phyloP scores from a whole-genome alignment of 805 yeast species.

The Ogataea pini region DNA sequence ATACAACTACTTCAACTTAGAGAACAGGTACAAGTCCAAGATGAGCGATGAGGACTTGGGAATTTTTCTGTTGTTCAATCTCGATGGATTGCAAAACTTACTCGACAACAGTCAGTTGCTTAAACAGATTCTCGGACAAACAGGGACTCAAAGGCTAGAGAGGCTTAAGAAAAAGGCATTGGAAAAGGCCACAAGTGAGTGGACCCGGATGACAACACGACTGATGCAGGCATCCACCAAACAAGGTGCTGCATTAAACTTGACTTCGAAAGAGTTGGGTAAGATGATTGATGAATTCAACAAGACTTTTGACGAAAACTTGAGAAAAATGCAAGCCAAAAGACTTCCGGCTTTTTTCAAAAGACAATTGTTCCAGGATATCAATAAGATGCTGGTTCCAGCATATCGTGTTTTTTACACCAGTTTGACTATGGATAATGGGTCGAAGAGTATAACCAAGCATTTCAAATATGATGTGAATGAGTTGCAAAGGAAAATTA shows the following conservation, averaged over 20 bases:
- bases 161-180: slow-evolving; percentile 72
- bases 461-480: slow-evolving; percentile 64
- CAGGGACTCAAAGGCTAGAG: slow-evolving; percentile 64
- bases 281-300: slow-evolving; percentile 62
- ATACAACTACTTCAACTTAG: slow-evolving; percentile 64
- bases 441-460: slow-evolving; percentile 68
- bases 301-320: slow-evolving; percentile 76
- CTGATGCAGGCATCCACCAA: slow-evolving; percentile 80
- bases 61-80: slow-evolving; percentile 66
- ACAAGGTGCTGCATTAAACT: slow-evolving; percentile 45
- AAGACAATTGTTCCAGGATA: slow-evolving; percentile 66
- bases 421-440: slow-evolving; percentile 68
- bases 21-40: slow-evolving; percentile 51
- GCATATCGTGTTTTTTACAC: slow-evolving; percentile 84
- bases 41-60: slow-evolving; percentile 59
- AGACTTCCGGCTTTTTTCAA: slow-evolving; percentile 44
- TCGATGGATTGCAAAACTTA: slow-evolving; percentile 73
- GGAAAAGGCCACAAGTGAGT: slow-evolving; percentile 68
- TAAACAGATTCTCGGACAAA: slow-evolving; percentile 52
- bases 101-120: slow-evolving; percentile 52
- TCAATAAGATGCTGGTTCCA: slow-evolving; percentile 70
- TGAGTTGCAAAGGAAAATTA: slow-evolving; percentile 37
- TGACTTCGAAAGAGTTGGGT: slow-evolving; percentile 82
- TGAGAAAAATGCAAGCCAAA: slow-evolving; percentile 60
- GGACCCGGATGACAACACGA: slow-evolving; percentile 78